These are phyloP conservation scores for Globisporangium rhizosaccharum DNA, from an alignment of 352 stramenopile genomes.

Conservation along the genomic window DNA sequence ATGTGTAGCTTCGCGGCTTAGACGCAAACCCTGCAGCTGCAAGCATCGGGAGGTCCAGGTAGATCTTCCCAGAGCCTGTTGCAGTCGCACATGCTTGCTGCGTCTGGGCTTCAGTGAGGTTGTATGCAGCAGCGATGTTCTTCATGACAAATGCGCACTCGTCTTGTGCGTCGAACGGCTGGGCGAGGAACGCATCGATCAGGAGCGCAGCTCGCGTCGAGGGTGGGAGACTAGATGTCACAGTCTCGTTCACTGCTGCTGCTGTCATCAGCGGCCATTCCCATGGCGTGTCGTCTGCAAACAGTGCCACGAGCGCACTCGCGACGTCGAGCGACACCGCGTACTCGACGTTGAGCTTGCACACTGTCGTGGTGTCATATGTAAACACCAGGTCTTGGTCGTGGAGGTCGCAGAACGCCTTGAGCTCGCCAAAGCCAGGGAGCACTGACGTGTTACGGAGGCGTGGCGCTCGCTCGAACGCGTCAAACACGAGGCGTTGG, in stretches of 20 bases:
- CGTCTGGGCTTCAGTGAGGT: conserved; percentile 13
- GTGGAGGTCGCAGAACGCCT: conserved; percentile 36
- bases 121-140: conserved; percentile 21
- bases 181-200: conserved; percentile 43
- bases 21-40: conserved; percentile 16
- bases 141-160: conserved; percentile 26
- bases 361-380: conserved; percentile 22
- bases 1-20: conserved; percentile 21
- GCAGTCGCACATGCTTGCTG: conserved; percentile 17
- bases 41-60: conserved; percentile 33
- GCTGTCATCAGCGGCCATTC: conserved; percentile 13
- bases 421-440: conserved; percentile 35
- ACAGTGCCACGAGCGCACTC: conserved; percentile 16
- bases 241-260: background rate
- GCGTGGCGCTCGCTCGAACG: background rate
- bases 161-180: conserved; percentile 27
- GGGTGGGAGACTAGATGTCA: conserved; percentile 7
- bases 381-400: conserved; percentile 21
- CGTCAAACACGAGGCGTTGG: conserved; percentile 24
- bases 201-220: conserved; percentile 31
- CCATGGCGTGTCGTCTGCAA: conserved; percentile 20
- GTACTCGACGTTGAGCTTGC: conserved; percentile 23
- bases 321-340: conserved; percentile 16
- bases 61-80: conserved; percentile 10
- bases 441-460: conserved; percentile 14